Base-by-base conservation (phyloP, 176 grass and related monocot genomes). In the Elaeis guineensis region DNA sequence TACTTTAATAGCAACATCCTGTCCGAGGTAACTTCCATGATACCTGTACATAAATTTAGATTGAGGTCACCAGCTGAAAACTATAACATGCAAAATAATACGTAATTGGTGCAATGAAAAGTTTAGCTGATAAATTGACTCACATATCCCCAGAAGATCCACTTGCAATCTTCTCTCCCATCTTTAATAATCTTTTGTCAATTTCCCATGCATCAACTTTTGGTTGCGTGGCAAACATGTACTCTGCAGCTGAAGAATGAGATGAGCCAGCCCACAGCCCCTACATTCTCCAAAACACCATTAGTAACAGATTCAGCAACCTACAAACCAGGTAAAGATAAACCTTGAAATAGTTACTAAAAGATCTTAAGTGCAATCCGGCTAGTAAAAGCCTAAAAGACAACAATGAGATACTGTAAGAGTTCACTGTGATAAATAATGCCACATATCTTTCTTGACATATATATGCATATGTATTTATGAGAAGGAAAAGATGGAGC, bases 221-320 rank as follows among this genome's bases (percentile, higher is more conserved):
- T 76, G 78, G 63, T 61, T 90, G 91, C 65, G 91, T 77, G 54
- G 81, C 71, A 19, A 89, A 56, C 79, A 82, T 64, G 82, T 76
- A 89, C 73, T 98, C 93, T 21, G 84, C 72, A 29, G 87, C 87
- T 81, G 93, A 98, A 44, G 93, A 92, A 69, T 98, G 93, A 78
- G 93, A 98, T 66, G 93, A 98, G 72, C 93, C 93, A 78, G 87
- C 92, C 93, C 87, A 98, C 51, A 84, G 92, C 72, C 84, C 93
- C 93, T 98, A 63, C 52, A 73, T 79, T 52, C 14, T 16, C 57
- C 61, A 66, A 35, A 35, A 9, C 7, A 35, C 32, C 6, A 32
- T 9, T 9, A 35, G 32, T 35, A 35, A 35, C 32, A 35, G 32
- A 35, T 35, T 35, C 32, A 35, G 32, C 32, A 35, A 35, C 32